Percentiles rank a stretch among this genome's conserved stretches.
Evolutionary conservation across 805 yeast species (phyloP).

Genomic region (Cyberlindnera subsufficiens): DNA sequence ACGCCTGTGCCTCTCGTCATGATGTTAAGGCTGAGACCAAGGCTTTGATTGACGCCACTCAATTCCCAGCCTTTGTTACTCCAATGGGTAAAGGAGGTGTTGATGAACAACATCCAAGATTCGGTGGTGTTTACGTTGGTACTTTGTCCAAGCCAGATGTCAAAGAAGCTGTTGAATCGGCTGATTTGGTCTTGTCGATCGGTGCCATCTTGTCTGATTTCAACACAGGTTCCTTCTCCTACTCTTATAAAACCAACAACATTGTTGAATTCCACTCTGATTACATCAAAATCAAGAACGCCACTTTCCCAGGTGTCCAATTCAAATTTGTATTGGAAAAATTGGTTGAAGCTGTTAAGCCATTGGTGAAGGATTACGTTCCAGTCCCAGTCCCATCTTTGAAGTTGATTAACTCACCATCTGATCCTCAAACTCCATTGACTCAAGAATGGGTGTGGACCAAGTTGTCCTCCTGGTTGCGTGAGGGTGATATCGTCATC

Average conservation of each 20-base stretch:
- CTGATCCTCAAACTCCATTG: constrained; percentile 38
- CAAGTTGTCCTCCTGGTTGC: constrained; percentile 53
- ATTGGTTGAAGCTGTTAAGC: constrained; percentile 32
- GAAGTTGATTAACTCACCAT: constrained; percentile 40
- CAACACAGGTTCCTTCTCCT: constrained; percentile 85
- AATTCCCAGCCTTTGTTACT: constrained; percentile 78
- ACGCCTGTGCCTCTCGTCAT: constrained; percentile 85
- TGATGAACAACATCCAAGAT: constrained; percentile 66
- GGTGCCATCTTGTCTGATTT: constrained; percentile 85
- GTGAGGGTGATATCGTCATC: constrained; percentile 60
- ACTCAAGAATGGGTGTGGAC: constrained; percentile 70
- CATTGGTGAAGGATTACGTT: constrained; percentile 35
- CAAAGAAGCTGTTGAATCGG: constrained; percentile 61
- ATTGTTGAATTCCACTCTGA: constrained; percentile 77
- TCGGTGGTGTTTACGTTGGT: constrained; percentile 85
- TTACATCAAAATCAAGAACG: constrained; percentile 62
- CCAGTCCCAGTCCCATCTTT: constrained; percentile 53
- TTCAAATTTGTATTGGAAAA: constrained; percentile 52
- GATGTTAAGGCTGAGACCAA: constrained; percentile 57
- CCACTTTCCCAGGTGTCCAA: constrained; percentile 66
- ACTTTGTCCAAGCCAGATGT: constrained; percentile 70
- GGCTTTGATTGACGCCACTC: constrained; percentile 56
- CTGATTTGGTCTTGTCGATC: constrained; percentile 71
- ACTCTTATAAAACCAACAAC: constrained; percentile 68
- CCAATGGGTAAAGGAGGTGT: constrained; percentile 88